phyloP scores from a whole-genome alignment of 1,284 basidiomycete genomes.

The Dichomitus squalens region DNA sequence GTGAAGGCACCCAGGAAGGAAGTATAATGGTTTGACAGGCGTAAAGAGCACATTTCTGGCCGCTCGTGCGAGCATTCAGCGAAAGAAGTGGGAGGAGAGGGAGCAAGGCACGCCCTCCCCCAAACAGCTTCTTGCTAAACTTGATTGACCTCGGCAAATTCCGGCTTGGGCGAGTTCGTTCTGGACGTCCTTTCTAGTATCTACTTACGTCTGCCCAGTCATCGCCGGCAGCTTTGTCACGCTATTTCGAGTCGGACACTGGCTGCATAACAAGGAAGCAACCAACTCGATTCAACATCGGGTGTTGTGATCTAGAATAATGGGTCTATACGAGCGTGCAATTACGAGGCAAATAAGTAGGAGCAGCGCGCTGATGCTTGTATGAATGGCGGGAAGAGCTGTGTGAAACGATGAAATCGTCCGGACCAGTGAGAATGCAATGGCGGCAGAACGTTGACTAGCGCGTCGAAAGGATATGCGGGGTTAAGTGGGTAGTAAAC shows the following conservation, averaged over 20 bases:
- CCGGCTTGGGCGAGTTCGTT: slow-evolving; percentile 12
- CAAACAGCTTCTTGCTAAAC: background rate
- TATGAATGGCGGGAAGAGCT: slow-evolving; percentile 3
- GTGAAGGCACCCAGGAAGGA: slow-evolving; percentile 48
- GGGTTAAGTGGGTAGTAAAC: slow-evolving; percentile 6
- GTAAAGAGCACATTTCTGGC: slow-evolving; percentile 45
- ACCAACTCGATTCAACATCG: slow-evolving; percentile 8
- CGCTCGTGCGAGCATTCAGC: slow-evolving; percentile 57
- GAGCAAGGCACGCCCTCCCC: slow-evolving; percentile 1
- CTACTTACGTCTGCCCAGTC: slow-evolving; percentile 3
- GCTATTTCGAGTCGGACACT: background rate
- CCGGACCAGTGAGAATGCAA: slow-evolving; percentile 13
- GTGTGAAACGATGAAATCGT: slow-evolving; percentile 7
- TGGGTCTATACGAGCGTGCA: slow-evolving; percentile 15
- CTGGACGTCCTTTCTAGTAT: background rate
- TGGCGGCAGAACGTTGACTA: slow-evolving; percentile 4
- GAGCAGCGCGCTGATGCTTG: slow-evolving; percentile 2
- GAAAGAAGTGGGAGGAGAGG: slow-evolving; percentile 14
- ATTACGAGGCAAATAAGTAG: slow-evolving; percentile 17
- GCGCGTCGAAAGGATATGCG: slow-evolving; percentile 6
- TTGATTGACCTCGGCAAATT: slow-evolving; percentile 10
- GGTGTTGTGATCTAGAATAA: slow-evolving; percentile 6
- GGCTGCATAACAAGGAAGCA: background rate
- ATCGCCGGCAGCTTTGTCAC: slow-evolving; percentile 6
- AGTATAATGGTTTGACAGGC: slow-evolving; percentile 40